Evolutionary conservation across 768 basidiomycete species (phyloP).

Genomic region (Pisolithus sp.): DNA sequence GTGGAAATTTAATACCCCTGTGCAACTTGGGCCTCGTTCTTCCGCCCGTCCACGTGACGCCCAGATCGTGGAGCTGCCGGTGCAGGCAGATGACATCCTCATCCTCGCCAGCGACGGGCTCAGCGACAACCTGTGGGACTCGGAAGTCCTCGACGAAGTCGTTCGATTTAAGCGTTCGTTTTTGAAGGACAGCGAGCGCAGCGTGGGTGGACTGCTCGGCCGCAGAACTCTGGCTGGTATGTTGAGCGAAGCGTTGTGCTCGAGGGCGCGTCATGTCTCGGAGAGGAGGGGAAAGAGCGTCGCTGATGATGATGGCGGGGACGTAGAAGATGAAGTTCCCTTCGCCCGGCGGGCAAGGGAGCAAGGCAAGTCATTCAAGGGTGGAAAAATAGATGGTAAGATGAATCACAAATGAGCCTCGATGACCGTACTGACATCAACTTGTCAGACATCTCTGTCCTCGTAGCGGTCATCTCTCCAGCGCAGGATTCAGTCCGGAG

Average conservation of each 20-base stretch:
- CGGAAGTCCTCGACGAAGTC: slow-evolving; percentile 81
- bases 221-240: slow-evolving; percentile 57
- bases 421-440: background rate
- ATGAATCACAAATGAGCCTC: background rate
- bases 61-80: slow-evolving; percentile 62
- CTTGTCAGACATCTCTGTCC: slow-evolving; percentile 53
- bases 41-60: slow-evolving; percentile 63
- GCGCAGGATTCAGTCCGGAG: slow-evolving; percentile 23
- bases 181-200: slow-evolving; percentile 16
- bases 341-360: slow-evolving; percentile 78
- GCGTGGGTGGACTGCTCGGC: slow-evolving; percentile 29
- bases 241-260: slow-evolving; percentile 77
- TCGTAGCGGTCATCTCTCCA: slow-evolving; percentile 60
- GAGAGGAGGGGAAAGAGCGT: slow-evolving; percentile 35
- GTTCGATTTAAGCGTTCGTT: slow-evolving; percentile 45
- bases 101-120: slow-evolving; percentile 80
- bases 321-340: slow-evolving; percentile 54
- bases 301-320: slow-evolving; percentile 21
- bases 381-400: slow-evolving; percentile 84
- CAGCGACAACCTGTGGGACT: slow-evolving; percentile 85
- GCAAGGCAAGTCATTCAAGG: slow-evolving; percentile 62
- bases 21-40: slow-evolving; percentile 56
- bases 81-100: slow-evolving; percentile 65
- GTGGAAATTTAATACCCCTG: slow-evolving; percentile 71
- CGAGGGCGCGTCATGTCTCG: slow-evolving; percentile 64